Conservation (phyloP, 495 filamentous ascomycete species). For the Aspergillus asperescens region DNA sequence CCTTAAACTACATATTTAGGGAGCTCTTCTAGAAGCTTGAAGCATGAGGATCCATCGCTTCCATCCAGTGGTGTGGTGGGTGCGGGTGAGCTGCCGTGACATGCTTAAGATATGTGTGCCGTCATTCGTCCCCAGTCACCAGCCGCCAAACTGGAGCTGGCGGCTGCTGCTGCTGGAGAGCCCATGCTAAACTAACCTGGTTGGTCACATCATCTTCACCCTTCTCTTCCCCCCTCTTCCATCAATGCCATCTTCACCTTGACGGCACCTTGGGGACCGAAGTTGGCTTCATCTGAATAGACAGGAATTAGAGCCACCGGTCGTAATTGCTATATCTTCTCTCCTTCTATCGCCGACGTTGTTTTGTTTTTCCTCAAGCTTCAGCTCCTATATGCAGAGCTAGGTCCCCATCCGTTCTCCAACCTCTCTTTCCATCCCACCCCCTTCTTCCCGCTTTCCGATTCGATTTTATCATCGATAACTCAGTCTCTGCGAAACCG, state of each 20-base stretch:
- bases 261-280: neutral
- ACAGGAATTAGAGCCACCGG: neutral
- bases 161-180: no score
- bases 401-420: constrained; percentile 12
- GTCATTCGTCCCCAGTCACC: constrained; percentile 17
- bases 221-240: constrained; percentile 11
- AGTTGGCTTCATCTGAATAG: neutral
- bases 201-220: constrained; percentile 6
- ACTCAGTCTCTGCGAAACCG: neutral
- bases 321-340: neutral
- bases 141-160: constrained; percentile 4
- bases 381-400: constrained; percentile 19
- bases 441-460: constrained; percentile 4
- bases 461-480: neutral
- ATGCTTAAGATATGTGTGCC: constrained; percentile 8
- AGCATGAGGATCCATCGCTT: neutral
- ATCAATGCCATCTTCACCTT: constrained; percentile 1
- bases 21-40: neutral
- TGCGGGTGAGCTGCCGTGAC: constrained; percentile 9
- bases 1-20: no score
- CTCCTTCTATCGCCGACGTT: constrained; percentile 17
- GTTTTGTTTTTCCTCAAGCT: constrained; percentile 12
- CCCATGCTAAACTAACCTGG: constrained; percentile 7
- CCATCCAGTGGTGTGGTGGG: neutral
- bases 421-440: constrained; percentile 1